These are phyloP conservation scores for Allium fistulosum DNA, from an alignment of 106 monocot species.

Conservation along the genomic window DNA sequence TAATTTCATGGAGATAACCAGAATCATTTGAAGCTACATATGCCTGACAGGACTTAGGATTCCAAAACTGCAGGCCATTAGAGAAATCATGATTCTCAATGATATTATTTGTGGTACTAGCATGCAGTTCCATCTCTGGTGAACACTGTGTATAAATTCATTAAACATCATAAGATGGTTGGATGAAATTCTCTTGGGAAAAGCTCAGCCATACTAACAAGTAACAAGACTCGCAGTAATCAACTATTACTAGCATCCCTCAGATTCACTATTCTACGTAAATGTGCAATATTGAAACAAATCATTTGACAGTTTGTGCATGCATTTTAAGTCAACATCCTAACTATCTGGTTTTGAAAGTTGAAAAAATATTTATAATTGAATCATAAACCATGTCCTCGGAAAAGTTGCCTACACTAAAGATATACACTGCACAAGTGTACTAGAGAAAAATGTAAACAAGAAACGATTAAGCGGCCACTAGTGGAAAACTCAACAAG, in stretches of 20 bases:
- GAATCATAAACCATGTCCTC: too few species aligned
- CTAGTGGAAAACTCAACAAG: too few species aligned
- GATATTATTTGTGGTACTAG: slow-evolving; percentile 25
- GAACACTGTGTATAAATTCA: slow-evolving; percentile 15
- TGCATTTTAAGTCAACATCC: neutral
- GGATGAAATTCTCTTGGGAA: neutral
- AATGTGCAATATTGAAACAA: neutral
- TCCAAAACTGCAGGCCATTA: slow-evolving; percentile 49
- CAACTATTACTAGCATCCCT: neutral
- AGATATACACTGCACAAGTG: too few species aligned
- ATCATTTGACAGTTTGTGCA: neutral
- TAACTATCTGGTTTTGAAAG: neutral
- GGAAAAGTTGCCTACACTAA: too few species aligned
- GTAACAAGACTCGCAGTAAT: neutral
- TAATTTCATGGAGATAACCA: slow-evolving; percentile 26
- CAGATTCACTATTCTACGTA: too few species aligned
- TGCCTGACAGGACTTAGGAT: slow-evolving; percentile 58
- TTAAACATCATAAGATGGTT: neutral
- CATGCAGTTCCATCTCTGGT: slow-evolving; percentile 9
- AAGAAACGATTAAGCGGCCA: too few species aligned
- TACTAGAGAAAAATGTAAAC: too few species aligned
- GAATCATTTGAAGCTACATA: slow-evolving; percentile 35
- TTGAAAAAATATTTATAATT: too few species aligned
- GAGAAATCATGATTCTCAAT: slow-evolving; percentile 76
- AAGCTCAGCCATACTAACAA: too few species aligned